Evolutionary conservation across 2,329 filamentous ascomycete species (phyloP), one percentile per base, ranked within the genome.

Genomic region (Xylaria arbuscula): DNA sequence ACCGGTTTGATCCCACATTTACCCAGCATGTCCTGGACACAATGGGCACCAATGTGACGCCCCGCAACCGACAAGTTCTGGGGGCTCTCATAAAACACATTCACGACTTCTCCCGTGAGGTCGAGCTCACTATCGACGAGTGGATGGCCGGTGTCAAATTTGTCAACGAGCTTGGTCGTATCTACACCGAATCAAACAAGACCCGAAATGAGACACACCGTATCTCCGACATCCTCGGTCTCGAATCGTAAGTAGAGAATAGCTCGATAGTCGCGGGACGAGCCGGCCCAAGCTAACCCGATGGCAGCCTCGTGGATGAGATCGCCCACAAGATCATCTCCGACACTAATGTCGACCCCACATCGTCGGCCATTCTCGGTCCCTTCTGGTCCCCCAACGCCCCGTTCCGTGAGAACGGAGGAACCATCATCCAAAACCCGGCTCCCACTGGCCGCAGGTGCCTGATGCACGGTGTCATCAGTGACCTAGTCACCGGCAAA

Each of bases 351-450:
- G 81, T 87, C 69, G 83, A 86, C 68, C 90, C 91, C 55, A 93
- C 91, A n/a, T 92, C 90, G 2, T 91, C 90, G 69, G 87, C 90
- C 67, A 93, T 93, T 76, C 89, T 93, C 68, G 91, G 91, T 1
- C 91, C 91, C 72, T 93, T 93, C 85, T 93, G 91, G 90, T 90
- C 88, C 11, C 90, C 91, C 74, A 85, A 92, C 74, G 89, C 91
- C 1, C 91, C 91, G 38, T 92, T 92, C 87, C 88, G 90, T 54
- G 84, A 89, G 45, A 85, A 88, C 72, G 91, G 91, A 72, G 85
- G 83, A 77, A 85, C 82, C 78, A 90, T 93, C 78, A 89, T 93
- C 76, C 88, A 90, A 78, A 81, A 90, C 78, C 79, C 84, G 69
- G 81, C 83, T 45, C 84, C 88, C 64, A 82, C 88, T 58, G 91